Evolutionary conservation across 2,329 filamentous ascomycete species (phyloP).

Genomic region (Graphilbum sp.): DNA sequence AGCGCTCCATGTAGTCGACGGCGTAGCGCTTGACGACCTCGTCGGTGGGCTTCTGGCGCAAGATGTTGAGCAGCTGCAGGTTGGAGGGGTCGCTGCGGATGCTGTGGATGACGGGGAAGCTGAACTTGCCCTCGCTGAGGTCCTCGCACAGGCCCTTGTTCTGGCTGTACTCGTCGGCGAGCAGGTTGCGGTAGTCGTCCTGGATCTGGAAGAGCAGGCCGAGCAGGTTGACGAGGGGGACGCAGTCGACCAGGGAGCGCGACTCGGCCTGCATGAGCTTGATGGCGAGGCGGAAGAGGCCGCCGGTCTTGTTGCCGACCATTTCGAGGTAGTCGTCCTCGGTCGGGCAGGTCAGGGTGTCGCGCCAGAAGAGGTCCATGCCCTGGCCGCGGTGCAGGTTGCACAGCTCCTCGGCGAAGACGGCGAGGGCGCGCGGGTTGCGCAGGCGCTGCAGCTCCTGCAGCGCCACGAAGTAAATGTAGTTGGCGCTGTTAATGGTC

Average conservation of each 20-base stretch:
- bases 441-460: constrained; percentile 55
- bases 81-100: constrained; percentile 63
- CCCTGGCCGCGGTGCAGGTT: constrained; percentile 79
- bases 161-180: constrained; percentile 54
- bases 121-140: constrained; percentile 92
- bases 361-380: constrained; percentile 84
- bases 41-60: constrained; percentile 77
- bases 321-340: constrained; percentile 90
- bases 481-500: constrained; percentile 83
- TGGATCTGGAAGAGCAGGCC: constrained; percentile 82
- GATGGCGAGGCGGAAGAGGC: constrained; percentile 68
- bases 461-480: constrained; percentile 70
- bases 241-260: constrained; percentile 43
- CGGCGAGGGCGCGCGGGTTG: constrained; percentile 48
- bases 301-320: constrained; percentile 83
- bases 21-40: constrained; percentile 85
- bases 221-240: constrained; percentile 70
- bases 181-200: constrained; percentile 87
- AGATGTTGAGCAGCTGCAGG: constrained; percentile 74
- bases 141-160: constrained; percentile 95
- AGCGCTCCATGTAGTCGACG: constrained; percentile 76
- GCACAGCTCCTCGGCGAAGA: constrained; percentile 69
- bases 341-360: constrained; percentile 66
- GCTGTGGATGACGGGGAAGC: constrained; percentile 86
- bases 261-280: constrained; percentile 77